Evolutionary conservation across 495 filamentous ascomycete species (phyloP), one percentile per base, ranked within the genome.

Genomic region (Opeltia flavorubescens): DNA sequence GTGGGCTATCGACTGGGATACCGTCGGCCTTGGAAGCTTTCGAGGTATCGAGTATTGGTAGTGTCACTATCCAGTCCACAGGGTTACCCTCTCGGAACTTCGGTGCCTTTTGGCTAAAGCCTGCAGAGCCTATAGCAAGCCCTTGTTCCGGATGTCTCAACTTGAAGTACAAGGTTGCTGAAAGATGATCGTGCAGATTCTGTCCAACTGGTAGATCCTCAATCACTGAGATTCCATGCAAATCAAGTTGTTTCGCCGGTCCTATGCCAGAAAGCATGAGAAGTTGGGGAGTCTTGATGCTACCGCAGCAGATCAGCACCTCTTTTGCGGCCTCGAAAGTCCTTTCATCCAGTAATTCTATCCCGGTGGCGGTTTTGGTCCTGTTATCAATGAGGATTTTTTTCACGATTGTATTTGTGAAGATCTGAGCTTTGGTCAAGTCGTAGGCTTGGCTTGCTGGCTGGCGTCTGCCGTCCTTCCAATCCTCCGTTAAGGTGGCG

Each of bases 241-340:
- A 38, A 0, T 48, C n/a, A 0, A 69, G 51, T 20, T 59, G 29
- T 5, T 49, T 44, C 4, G 26, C 35, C 0, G 62, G 53, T 1
- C 71, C 69, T 24, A 75, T 54, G 17, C 69, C 71, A 12, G 64
- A 68, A 11, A 70, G 62, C 62, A 70, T 67, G 20, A 75, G 61
- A 2, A 75, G 57, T 53, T 69, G 66, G 8, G 70, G 70, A 3
- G 68, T 62, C 38, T 68, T 63, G 29, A 70, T 64, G 13, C 66
- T 58, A 23, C 69, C 71, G 26, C 60, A 53, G 6, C 62, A 65
- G 1, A 74, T 46, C 30, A 74, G 66, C 8, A 74, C 63, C 45
- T 74, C 69, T 7, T 62, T 60, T 34, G 24, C 54, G 8, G 62
- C 68, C 34, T 41, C 54, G 30, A 66, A 38, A 7, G 29, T 39